Conservation (phyloP, 1,139 yeast species). For the Spathaspora sp. region DNA sequence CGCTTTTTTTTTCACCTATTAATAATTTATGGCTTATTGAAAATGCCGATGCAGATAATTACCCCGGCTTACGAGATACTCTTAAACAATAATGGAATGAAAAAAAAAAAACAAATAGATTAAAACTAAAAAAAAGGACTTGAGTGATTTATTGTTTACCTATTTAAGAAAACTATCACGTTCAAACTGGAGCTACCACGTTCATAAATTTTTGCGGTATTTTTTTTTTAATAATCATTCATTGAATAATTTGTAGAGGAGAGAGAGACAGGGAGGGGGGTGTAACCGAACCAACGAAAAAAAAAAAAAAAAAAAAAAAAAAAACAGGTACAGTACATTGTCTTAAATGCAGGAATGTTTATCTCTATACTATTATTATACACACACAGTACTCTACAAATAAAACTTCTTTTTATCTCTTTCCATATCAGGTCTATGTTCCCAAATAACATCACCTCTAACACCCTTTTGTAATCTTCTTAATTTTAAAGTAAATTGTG, state of each 20-base stretch:
- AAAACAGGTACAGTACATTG: not conserved
- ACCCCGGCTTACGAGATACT: no score
- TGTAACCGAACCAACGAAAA: not conserved
- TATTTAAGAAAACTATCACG: no score
- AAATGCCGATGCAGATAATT: no score
- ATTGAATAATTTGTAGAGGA: no score
- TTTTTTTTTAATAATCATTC: not conserved
- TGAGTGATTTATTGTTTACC: no score
- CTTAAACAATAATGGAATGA: no score
- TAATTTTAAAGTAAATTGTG: constrained; percentile 87
- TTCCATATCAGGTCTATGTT: constrained; percentile 94
- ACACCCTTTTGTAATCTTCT: constrained; percentile 90
- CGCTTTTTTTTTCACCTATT: no score
- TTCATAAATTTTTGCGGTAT: not conserved
- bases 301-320: not conserved
- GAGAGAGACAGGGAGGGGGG: not conserved
- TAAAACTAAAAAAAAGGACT: no score
- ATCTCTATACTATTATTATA: not conserved
- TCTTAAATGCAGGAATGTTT: not conserved
- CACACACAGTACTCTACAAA: constrained; percentile 38
- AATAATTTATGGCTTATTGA: no score
- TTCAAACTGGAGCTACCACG: no score
- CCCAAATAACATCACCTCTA: constrained; percentile 93
- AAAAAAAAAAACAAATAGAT: no score
- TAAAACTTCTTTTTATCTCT: constrained; percentile 91